Evolutionary conservation across 2,329 filamentous ascomycete species (phyloP), one percentile per base, ranked within the genome.

Genomic region (Dactylellina sp.): DNA sequence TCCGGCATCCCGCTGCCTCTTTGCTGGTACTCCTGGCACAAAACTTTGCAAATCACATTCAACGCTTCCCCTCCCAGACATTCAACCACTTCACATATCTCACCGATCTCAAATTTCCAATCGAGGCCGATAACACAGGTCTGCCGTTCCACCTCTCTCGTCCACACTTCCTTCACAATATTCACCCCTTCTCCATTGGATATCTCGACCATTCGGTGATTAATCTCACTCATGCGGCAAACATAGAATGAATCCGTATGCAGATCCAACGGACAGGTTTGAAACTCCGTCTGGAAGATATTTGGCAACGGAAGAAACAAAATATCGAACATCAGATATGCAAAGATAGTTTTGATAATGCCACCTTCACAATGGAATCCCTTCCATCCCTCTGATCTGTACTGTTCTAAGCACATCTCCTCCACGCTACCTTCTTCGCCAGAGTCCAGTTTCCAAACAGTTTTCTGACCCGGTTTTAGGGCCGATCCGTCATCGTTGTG

Each of bases 281-380:
- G 95, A 80, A 92, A 99, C 0, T 90, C 88, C 4, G 95, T 99
- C 80, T 98, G 94, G 81, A 99, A 99, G 63, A 99, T 94, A 78
- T 98, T 97, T 24, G 95, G 94, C 3, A 98, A 87, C 81, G 96
- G 97, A 24, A 92, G 85, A 82, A 98, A 98, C 5, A 99, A 84
- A 22, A 98, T 87, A 81, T 99, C 94, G 83, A 89, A 95, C 83
- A 98, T 97, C 16, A 99, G 87, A 79, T 95, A 94, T 12, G 89
- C 90, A 81, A 93, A 93, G 24, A 99, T 84, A 0, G 95, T 99
- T n/a, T 93, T 89, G 5, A 98, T 83, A 77, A 98, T 93, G 1
- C 93, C 91, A 35, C 93, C 92, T 83, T 99, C 95, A 16, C 90
- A 88, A 81, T 99, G 95, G 79, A 94, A 97, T 9, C 95, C 95